Evolutionary conservation across 306 rosid genomes (phyloP).

Genomic region (Glycine soja): DNA sequence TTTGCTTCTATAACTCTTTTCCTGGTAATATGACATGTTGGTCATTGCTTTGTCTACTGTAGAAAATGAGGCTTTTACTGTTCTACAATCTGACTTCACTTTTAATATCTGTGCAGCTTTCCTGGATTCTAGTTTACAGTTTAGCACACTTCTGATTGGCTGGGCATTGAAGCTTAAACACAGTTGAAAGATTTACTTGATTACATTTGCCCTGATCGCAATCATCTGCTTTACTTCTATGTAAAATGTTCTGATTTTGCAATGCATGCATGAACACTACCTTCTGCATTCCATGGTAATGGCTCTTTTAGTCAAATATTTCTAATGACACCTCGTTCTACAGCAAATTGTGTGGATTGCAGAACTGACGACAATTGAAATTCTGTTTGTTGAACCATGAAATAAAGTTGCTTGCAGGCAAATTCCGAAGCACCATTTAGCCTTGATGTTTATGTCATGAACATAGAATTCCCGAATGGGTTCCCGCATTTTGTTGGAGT

Average conservation of each 20-base stretch:
- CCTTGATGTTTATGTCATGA: neutral
- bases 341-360: constrained; percentile 51
- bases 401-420: constrained; percentile 54
- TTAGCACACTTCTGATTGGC: constrained; percentile 88
- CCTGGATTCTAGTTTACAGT: constrained; percentile 94
- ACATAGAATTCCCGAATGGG: neutral
- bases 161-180: constrained; percentile 35
- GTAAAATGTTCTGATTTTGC: constrained; percentile 55
- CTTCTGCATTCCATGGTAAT: constrained; percentile 54
- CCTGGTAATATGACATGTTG: constrained; percentile 66
- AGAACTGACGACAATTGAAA: constrained; percentile 48
- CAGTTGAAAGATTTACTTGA: constrained; percentile 41
- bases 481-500: neutral
- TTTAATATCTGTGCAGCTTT: constrained; percentile 67
- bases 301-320: constrained; percentile 48
- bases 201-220: constrained; percentile 43
- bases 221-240: constrained; percentile 49
- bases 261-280: constrained; percentile 50
- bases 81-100: constrained; percentile 30
- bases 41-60: neutral
- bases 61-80: constrained; percentile 25
- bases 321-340: constrained; percentile 42
- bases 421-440: constrained; percentile 41
- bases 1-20: constrained; percentile 93
- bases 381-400: constrained; percentile 47